Conservation (phyloP, 2,329 filamentous ascomycete species). For the Coniochaeta ligniaria region DNA sequence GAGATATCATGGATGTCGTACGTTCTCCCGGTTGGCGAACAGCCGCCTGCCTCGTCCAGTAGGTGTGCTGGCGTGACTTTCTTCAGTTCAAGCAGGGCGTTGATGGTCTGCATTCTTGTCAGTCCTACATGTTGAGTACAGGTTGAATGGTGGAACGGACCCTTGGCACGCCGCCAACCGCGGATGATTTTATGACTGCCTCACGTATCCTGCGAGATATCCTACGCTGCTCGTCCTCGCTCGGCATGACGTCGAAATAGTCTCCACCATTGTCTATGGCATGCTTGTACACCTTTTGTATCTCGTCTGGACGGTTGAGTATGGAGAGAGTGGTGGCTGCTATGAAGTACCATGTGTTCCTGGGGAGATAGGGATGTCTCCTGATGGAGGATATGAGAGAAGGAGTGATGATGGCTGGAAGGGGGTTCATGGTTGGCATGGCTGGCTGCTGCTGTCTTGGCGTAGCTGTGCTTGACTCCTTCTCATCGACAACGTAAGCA, state of each 20-base stretch:
- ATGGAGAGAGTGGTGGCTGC: slow-evolving; percentile 35
- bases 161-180: slow-evolving; percentile 42
- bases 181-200: slow-evolving; percentile 38
- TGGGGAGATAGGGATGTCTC: slow-evolving; percentile 31
- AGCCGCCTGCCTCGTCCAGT: slow-evolving; percentile 26
- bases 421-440: slow-evolving; percentile 7
- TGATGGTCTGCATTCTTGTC: slow-evolving; percentile 29
- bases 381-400: slow-evolving; percentile 32
- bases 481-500: background rate
- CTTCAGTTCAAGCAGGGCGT: slow-evolving; percentile 37
- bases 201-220: slow-evolving; percentile 40
- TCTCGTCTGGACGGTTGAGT: slow-evolving; percentile 41
- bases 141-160: slow-evolving; percentile 18
- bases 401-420: slow-evolving; percentile 29
- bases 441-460: background rate
- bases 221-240: slow-evolving; percentile 28
- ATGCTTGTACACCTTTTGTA: slow-evolving; percentile 34
- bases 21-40: slow-evolving; percentile 29
- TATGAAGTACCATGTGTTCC: slow-evolving; percentile 41
- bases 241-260: slow-evolving; percentile 13
- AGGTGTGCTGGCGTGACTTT: slow-evolving; percentile 31
- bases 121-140: background rate
- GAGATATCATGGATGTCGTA: slow-evolving; percentile 30
- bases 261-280: slow-evolving; percentile 25
- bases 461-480: background rate